Percentiles rank a stretch among this genome's conserved stretches.
Conservation (phyloP, 129 eudicot genomes). For the Rutidosis leptorrhynchoides region DNA sequence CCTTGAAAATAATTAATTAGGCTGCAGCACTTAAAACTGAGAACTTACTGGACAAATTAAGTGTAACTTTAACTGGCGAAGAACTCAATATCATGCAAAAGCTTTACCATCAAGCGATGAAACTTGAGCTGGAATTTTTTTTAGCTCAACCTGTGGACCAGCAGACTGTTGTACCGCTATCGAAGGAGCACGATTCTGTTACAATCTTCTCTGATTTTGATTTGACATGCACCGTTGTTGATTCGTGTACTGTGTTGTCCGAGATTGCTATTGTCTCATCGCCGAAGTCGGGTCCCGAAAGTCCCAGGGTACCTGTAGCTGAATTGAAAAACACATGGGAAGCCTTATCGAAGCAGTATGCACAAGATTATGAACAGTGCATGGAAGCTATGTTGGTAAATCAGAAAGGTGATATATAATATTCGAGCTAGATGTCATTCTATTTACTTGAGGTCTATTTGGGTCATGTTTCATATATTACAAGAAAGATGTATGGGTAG, state of each 20-base stretch:
- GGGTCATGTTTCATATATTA: too few species aligned
- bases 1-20: conserved; percentile 23
- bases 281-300: conserved; percentile 43
- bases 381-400: conserved; percentile 49
- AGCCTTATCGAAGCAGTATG: conserved; percentile 58
- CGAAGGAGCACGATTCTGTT: conserved; percentile 39
- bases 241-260: conserved; percentile 85
- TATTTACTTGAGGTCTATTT: background rate
- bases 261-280: conserved; percentile 64
- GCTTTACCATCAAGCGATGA: conserved; percentile 85
- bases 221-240: conserved; percentile 84
- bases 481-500: too few species aligned
- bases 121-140: conserved; percentile 70
- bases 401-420: conserved; percentile 41
- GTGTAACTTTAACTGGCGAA: conserved; percentile 76
- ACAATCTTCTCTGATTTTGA: conserved; percentile 84
- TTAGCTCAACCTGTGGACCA: conserved; percentile 62
- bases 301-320: conserved; percentile 48
- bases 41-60: conserved; percentile 72
- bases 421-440: background rate
- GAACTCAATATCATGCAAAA: conserved; percentile 71
- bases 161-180: conserved; percentile 59
- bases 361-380: conserved; percentile 69
- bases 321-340: conserved; percentile 62
- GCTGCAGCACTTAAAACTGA: conserved; percentile 65